phyloP scores from a whole-genome alignment of 2,329 filamentous ascomycete genomes.

The Clonostachys sp. region DNA sequence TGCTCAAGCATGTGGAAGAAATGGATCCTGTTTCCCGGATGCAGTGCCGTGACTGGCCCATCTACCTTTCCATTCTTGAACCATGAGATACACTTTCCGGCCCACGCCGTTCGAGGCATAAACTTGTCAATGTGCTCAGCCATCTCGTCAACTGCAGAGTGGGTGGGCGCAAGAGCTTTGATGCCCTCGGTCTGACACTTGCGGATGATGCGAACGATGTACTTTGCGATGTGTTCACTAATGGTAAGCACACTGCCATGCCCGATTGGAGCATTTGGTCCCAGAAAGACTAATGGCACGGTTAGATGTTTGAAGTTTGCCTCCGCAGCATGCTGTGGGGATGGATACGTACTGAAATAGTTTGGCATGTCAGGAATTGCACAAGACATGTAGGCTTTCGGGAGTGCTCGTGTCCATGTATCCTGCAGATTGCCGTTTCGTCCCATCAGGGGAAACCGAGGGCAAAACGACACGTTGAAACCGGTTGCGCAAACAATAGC shows the following conservation, averaged over 20 bases:
- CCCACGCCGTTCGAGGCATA: conserved; percentile 50
- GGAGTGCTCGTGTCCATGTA: conserved; percentile 30
- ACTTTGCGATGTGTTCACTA: conserved; percentile 45
- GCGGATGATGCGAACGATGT: conserved; percentile 40
- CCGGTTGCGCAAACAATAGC: conserved; percentile 51
- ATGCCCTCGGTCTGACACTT: conserved; percentile 48
- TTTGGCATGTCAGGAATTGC: conserved; percentile 44
- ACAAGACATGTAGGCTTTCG: conserved; percentile 46
- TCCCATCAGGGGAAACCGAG: conserved; percentile 42
- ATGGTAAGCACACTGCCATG: conserved; percentile 47
- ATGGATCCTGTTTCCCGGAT: conserved; percentile 45
- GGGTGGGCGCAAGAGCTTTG: conserved; percentile 36
- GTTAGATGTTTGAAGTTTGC: neutral
- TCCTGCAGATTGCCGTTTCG: conserved; percentile 42
- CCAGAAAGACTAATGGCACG: conserved; percentile 35
- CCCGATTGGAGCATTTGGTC: conserved; percentile 45
- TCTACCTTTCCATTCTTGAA: conserved; percentile 39
- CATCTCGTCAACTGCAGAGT: conserved; percentile 44
- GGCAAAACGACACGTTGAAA: conserved; percentile 45
- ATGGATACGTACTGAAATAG: conserved; percentile 19
- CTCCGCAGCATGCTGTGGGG: neutral
- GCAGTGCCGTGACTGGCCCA: conserved; percentile 42
- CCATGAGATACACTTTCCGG: conserved; percentile 41
- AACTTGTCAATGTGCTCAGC: conserved; percentile 41
- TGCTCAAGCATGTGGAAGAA: conserved; percentile 48